Conservation (phyloP, 106 monocot genomes). For the Amphibolis antarctica region DNA sequence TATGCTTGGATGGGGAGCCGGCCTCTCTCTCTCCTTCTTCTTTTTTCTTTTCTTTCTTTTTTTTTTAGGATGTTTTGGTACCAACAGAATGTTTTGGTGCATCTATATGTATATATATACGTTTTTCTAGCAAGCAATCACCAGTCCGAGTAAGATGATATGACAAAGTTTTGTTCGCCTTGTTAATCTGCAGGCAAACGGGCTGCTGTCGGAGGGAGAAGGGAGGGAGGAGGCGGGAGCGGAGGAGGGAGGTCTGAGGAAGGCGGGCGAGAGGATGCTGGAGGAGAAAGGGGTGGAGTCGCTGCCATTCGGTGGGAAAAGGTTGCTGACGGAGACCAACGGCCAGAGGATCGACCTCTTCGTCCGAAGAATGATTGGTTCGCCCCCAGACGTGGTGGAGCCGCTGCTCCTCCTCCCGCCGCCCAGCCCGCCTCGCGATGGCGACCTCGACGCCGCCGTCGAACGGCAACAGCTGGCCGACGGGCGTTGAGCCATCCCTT, state of each 20-base stretch:
- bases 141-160: too few relatives aligned
- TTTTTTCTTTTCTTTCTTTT: too few relatives aligned
- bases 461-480: background rate
- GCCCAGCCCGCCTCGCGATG: conserved; percentile 3
- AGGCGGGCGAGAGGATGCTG: conserved; percentile 18
- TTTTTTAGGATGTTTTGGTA: too few relatives aligned
- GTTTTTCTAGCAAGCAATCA: background rate
- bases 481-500: conserved; percentile 4
- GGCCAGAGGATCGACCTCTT: conserved; percentile 19
- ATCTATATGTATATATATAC: too few relatives aligned
- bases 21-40: too few relatives aligned
- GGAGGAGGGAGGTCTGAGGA: conserved; percentile 7
- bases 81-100: too few relatives aligned
- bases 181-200: conserved; percentile 23
- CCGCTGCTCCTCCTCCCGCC: background rate
- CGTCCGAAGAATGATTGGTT: background rate
- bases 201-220: background rate
- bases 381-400: background rate
- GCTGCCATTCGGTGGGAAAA: conserved; percentile 31
- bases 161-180: too few relatives aligned
- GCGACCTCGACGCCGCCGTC: background rate
- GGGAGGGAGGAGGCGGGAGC: background rate
- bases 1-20: too few relatives aligned
- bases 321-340: conserved; percentile 24
- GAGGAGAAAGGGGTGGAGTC: conserved; percentile 23